These are phyloP conservation scores for Taxillus chinensis DNA, from an alignment of 164 flowering plant genomes.

Conservation along the genomic window DNA sequence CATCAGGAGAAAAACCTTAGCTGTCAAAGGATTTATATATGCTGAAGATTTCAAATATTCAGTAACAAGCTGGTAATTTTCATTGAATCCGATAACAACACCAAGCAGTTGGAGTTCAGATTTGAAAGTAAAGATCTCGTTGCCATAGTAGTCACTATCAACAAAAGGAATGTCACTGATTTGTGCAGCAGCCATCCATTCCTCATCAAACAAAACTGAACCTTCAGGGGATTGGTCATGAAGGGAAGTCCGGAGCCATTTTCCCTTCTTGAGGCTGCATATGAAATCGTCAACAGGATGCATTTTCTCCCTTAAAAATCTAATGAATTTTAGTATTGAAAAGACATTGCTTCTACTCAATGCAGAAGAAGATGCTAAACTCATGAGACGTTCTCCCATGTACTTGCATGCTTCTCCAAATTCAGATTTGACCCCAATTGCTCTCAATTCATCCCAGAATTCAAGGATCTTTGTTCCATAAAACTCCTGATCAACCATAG, in stretches of 20 bases:
- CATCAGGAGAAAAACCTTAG: constrained; percentile 26
- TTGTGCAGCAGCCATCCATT: constrained; percentile 37
- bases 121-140: constrained; percentile 26
- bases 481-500: constrained; percentile 39
- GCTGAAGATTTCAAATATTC: constrained; percentile 26
- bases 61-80: constrained; percentile 26
- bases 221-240: constrained; percentile 41
- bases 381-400: constrained; percentile 51
- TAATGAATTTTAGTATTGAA: constrained; percentile 45
- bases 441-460: constrained; percentile 41
- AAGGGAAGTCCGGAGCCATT: constrained; percentile 39
- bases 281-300: constrained; percentile 32
- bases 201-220: constrained; percentile 30
- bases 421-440: constrained; percentile 49
- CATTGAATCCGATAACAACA: constrained; percentile 29
- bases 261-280: constrained; percentile 21
- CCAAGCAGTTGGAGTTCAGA: constrained; percentile 49
- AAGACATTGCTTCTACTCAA: constrained; percentile 30
- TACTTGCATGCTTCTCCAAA: constrained; percentile 44
- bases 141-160: constrained; percentile 41
- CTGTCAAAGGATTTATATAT: constrained; percentile 9
- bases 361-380: constrained; percentile 27
- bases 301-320: constrained; percentile 21
- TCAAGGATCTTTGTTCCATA: constrained; percentile 26
- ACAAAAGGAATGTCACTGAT: constrained; percentile 45